Evolutionary conservation across 306 rosid genomes (phyloP), one percentile per base, ranked within the genome.

Genomic region (Arachis stenosperma): DNA sequence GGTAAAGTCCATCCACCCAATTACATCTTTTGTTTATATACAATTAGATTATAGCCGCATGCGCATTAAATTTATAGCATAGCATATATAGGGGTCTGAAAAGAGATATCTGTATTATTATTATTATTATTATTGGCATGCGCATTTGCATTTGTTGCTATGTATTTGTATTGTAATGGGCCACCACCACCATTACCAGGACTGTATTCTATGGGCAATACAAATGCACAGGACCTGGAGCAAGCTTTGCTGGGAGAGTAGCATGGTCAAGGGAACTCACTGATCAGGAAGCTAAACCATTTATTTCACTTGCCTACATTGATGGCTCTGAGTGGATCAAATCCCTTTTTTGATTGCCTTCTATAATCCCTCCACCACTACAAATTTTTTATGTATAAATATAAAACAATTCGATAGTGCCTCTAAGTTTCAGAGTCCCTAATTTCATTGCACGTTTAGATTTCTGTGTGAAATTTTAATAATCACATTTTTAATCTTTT

Each of bases 191-290:
- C 82, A 83, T 67, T 36, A 56, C 73, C 79, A 90, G 96, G 91
- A 86, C 96, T 63, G 89, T 90, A 39, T 90, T 84, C 78, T 90
- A 87, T 73, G 93, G 96, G 65, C 96, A 90, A 54, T 90, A 90
- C 83, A 86, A 84, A 36, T 90, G 96, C 59, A 71, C 83, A 14
- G 96, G 96, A 59, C 84, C 87, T 40, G 96, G 96, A 33, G 89
- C 96, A 17, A 84, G 80, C 46, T 88, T 69, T 74, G 88, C 82
- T 5, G 93, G 89, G 33, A 77, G 96, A 14, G 96, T 90, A 15
- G 43, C 96, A 62, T 90, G 93, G 96, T 90, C 91, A 5, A 86
- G 86, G 71, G 96, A 90, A 47, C 96, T 90, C 48, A 88, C 88
- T 6, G 75, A 69, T 44, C 82, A 83, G 14, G 90, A 90, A 72